Conservation (phyloP, 495 filamentous ascomycete genomes). For the Penicillium fimorum region DNA sequence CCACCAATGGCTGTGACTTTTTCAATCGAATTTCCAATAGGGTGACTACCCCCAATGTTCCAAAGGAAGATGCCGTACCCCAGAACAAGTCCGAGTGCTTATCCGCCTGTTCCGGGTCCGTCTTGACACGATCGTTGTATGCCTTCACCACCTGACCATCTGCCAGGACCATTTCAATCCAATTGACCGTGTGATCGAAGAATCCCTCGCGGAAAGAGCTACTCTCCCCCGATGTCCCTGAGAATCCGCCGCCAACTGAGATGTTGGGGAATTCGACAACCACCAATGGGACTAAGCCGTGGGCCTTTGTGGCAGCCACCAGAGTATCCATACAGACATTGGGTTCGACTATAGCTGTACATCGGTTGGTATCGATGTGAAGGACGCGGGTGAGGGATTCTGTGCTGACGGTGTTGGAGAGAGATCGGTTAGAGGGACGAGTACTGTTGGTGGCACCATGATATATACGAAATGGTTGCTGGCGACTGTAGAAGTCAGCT, state of each 20-base stretch:
- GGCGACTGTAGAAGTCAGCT: conserved; percentile 53
- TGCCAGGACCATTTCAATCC: conserved; percentile 53
- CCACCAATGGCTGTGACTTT: conserved; percentile 48
- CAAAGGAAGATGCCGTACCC: conserved; percentile 52
- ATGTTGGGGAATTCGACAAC: conserved; percentile 61
- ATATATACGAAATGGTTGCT: conserved; percentile 68
- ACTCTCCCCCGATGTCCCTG: conserved; percentile 55
- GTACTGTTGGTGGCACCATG: conserved; percentile 80
- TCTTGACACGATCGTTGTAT: conserved; percentile 12
- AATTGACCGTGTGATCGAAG: conserved; percentile 52
- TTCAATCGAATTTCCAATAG: conserved; percentile 52
- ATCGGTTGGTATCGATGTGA: conserved; percentile 39
- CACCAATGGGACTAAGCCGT: conserved; percentile 50
- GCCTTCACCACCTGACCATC: conserved; percentile 49
- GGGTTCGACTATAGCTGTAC: conserved; percentile 51
- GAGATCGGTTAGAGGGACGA: conserved; percentile 48
- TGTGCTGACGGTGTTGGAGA: conserved; percentile 53
- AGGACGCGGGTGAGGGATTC: conserved; percentile 53
- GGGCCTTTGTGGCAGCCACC: conserved; percentile 38
- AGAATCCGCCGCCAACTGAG: conserved; percentile 56
- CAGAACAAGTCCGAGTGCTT: conserved; percentile 49
- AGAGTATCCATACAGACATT: conserved; percentile 54
- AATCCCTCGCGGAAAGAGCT: conserved; percentile 56
- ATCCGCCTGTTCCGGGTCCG: conserved; percentile 16
- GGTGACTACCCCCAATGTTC: conserved; percentile 54